phyloP scores from a whole-genome alignment of 345 rosid genomes.

The Camelina laxa region DNA sequence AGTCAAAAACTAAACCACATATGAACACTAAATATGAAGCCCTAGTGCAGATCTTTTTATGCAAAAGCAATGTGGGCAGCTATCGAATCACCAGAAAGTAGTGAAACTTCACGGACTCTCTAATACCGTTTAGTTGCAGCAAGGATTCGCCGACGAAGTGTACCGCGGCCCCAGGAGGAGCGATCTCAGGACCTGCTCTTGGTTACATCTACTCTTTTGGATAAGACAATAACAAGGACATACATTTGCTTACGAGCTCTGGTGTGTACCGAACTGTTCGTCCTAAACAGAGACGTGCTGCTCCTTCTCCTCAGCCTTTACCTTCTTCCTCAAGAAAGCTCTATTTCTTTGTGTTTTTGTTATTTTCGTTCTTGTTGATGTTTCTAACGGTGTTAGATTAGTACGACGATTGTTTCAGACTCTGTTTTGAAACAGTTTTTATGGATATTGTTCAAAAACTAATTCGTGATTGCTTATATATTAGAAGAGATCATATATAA shows the following conservation, averaged over 20 bases:
- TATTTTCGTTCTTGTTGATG: conserved; percentile 21
- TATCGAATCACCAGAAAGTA: conserved; percentile 64
- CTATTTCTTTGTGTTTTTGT: conserved; percentile 29
- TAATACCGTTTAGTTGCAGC: conserved; percentile 71
- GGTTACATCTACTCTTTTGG: conserved; percentile 83
- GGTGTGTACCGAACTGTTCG: conserved; percentile 87
- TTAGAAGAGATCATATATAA: background rate
- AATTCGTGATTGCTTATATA: conserved; percentile 5
- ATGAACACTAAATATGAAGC: background rate
- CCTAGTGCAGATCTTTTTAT: conserved; percentile 66
- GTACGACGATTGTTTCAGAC: conserved; percentile 22
- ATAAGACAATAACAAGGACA: conserved; percentile 77
- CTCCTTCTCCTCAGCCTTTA: conserved; percentile 41
- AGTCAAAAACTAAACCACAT: conserved; percentile 10
- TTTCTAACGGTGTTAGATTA: conserved; percentile 11
- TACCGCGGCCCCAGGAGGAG: conserved; percentile 57
- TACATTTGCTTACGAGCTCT: conserved; percentile 62
- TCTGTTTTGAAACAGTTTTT: conserved; percentile 20
- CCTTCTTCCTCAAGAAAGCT: conserved; percentile 53
- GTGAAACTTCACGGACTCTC: conserved; percentile 68
- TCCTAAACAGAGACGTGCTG: conserved; percentile 58
- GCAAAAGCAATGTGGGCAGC: conserved; percentile 78
- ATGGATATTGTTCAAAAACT: background rate
- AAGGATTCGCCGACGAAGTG: conserved; percentile 72
- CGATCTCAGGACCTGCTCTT: conserved; percentile 60